Base-by-base conservation (phyloP, 768 basidiomycete species). In the Coprinopsis strossmayeri region DNA sequence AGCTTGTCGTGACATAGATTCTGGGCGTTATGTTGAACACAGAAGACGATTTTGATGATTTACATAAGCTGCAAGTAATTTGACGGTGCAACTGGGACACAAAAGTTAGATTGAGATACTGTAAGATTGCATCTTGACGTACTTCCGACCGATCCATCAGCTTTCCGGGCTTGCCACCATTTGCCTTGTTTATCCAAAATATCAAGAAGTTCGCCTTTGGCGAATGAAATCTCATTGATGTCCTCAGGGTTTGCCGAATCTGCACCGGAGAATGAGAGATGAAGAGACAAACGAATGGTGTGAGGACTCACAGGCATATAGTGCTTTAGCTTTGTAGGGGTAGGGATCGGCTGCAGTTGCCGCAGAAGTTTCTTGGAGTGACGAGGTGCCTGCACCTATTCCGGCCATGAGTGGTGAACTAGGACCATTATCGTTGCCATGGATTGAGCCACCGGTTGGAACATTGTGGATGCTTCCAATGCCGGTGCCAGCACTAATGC, bases 231-330 rank as follows among this genome's bases (percentile, higher is more conserved):
- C 68, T 99, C 96, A 61, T 90, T 96, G 11, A 94, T 90, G 64
- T 99, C 96, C 50, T 97, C 94, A 24, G 87, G 72, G 2, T 88
- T 91, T n/a, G 93, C 95, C 42, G 78, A 79, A 70, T 99, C 95
- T 66, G 24, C 34, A 32, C 55, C 55, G 42, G 15, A 32, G 46
- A 54, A 67, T 18, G 43, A 18, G 21, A 38, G 41, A 2, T 23
- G 63, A 58, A 53, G 57, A 34, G 51, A 18, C 41, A 49, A 37
- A 50, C 52, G 48, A 32, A 45, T 45, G 46, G 55, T 40, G 44
- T 20, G 2, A 35, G 24, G 47, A 50, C 83, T 64, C 59, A 94
- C 92, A 96, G 46, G 86, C 79, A 72, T 94, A 96, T 47, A 94
- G 68, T 5, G 92, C 92, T 61, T 89, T 91, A 42, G 92, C 92